phyloP scores from a whole-genome alignment of 164 flowering plant species.

The Vitis cinerea region DNA sequence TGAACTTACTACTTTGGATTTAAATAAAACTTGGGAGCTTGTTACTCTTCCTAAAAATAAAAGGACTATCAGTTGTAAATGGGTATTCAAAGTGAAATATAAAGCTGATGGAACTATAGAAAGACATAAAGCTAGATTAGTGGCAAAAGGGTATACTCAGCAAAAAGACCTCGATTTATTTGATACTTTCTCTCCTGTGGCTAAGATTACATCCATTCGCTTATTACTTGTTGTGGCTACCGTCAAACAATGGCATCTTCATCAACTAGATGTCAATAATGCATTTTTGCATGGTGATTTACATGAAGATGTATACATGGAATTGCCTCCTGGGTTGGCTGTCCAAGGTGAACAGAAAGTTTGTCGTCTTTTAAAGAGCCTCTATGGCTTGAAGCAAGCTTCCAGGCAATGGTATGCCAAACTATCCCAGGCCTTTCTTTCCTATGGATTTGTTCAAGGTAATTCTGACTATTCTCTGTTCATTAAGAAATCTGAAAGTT shows the following conservation, averaged over 20 bases:
- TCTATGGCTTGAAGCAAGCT: constrained; percentile 7
- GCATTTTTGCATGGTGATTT: constrained; percentile 8
- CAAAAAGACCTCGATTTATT: not conserved
- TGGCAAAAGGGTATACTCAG: constrained; percentile 11
- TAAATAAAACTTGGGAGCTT: constrained; percentile 8
- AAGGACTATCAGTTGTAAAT: not conserved
- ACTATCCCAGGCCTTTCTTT: not conserved
- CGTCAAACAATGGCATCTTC: not conserved
- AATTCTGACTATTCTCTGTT: not conserved
- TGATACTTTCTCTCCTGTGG: constrained; percentile 3
- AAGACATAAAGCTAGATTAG: not conserved
- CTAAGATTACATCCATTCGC: not conserved
- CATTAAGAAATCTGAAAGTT: not conserved
- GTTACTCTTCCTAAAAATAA: not conserved
- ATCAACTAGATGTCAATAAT: constrained; percentile 3
- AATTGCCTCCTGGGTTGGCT: not conserved
- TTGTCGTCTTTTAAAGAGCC: not conserved
- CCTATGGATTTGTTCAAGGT: too few species aligned
- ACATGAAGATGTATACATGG: constrained; percentile 4
- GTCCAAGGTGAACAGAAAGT: not conserved
- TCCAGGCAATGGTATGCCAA: constrained; percentile 1
- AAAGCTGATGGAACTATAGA: constrained; percentile 4
- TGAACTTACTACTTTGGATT: not conserved
- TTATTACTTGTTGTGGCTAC: not conserved
- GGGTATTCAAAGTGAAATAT: constrained; percentile 8